Evolutionary conservation across 2,329 filamentous ascomycete genomes (phyloP), one percentile per base, ranked within the genome.

Genomic region (Xylaria sp.): DNA sequence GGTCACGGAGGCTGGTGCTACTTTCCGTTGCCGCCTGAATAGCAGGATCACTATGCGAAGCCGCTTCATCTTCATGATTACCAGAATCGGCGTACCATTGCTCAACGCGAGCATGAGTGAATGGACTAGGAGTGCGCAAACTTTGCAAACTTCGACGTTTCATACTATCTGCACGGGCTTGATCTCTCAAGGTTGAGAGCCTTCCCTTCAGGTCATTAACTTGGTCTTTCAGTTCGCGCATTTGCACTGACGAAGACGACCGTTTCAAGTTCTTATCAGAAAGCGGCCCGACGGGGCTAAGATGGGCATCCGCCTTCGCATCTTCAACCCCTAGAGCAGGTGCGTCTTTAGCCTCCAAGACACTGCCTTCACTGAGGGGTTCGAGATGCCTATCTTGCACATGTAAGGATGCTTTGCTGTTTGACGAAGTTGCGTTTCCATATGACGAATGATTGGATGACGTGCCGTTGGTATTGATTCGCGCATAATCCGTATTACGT

Each of bases 131-230:
- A 1, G 90, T 91, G 46, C 92, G 88, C 69, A 95, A 81, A 76
- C 88, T 94, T 74, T 93, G 91, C 62, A 94, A 80, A 78, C 93
- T 97, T 65, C 90, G 88, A 60, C 94, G 88, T 76, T 92, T 90
- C 75, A 97, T 80, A 74, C 88, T 94, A 74, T 97, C 94, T 67
- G 92, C 92, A 23, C 92, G 88, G 0, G 93, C 92, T 74, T 93
- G 91, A 71, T 94, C 90, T 74, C 92, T 91, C 51, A 97, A 81
- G 18, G 85, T 91, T 1, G 93, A 94, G 44, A 97, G 94, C 76
- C 94, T 93, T 69, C 92, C 93, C 77, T 94, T 94, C 56, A 97
- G 84, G 63, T 92, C 93, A 65, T 92, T 90, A 88, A 97, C 93
- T 78, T 97, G 94, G 73, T 94, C 91, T 69, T 93, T 93, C 52